Evolutionary conservation across 768 basidiomycete genomes (phyloP), one percentile per base, ranked within the genome.

Genomic region (Trametes punicea): DNA sequence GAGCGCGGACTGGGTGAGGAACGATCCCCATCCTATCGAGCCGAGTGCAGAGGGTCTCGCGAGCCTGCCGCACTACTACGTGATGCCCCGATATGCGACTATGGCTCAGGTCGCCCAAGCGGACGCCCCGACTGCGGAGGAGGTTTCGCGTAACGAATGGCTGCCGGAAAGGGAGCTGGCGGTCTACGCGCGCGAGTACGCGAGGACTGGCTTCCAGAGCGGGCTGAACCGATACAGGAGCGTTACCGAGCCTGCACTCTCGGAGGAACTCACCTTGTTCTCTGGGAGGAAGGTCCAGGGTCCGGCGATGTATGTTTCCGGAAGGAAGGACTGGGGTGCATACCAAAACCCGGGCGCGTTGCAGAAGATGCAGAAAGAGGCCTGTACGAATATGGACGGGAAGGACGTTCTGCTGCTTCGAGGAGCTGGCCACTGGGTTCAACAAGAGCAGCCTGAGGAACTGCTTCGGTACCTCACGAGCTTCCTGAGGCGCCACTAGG

Each of bases 361-460:
- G 29, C 76, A 79, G 34, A 69, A 68, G 64, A 80, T 83, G 83
- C 70, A 63, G 49, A 33, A 4, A 20, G 63, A 64, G 21, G 66
- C 65, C 30, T 66, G 62, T 48, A 41, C 49, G 30, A 33, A 39
- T 18, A 60, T 66, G 62, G 50, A 53, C 6, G 59, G 54, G 23
- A 62, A 61, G 7, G 65, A 61, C 34, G 73, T 83, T 29, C 74
- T 82, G n/a, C 56, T 86, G 39, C 68, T 85, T 8, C 69, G 77
- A 2, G 78, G 77, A 3, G 82, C 82, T 0, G 85, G 84, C 0
- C 85, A 85, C 67, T 84, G 84, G 84, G 81, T 79, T 16, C 82
- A 81, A 64, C 81, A 85, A 63, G 84, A 84, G 63, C 59, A 72
- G 26, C 75, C 79, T 11, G 73, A 73, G 40, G 70, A 61, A 11